phyloP scores from a whole-genome alignment of 257 asterid genomes.

The Solanum lycopersicoides region DNA sequence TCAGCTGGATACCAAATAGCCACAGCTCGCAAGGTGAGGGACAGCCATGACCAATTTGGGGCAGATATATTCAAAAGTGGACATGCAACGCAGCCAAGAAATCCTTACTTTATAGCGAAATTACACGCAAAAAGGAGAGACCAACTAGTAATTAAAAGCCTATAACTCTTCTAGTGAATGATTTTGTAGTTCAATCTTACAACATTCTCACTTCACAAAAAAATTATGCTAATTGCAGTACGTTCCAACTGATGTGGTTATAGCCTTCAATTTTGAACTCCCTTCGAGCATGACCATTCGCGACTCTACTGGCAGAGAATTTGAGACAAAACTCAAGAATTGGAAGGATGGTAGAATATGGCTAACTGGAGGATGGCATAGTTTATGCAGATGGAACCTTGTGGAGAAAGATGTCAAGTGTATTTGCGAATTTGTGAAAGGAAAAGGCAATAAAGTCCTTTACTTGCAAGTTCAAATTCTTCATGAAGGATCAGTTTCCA shows the following conservation, averaged over 20 bases:
- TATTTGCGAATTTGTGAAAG: slow-evolving; percentile 2
- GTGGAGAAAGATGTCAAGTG: neutral
- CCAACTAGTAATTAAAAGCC: neutral
- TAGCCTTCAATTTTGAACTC: neutral
- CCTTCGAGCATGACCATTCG: neutral
- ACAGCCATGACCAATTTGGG: neutral
- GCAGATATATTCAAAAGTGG: neutral
- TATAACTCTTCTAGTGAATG: neutral
- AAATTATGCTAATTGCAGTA: neutral
- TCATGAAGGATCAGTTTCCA: neutral
- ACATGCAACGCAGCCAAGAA: neutral
- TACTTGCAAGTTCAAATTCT: neutral
- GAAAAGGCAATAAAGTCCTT: neutral
- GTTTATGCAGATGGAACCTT: slow-evolving; percentile 1
- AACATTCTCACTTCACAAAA: neutral
- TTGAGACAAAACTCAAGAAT: neutral
- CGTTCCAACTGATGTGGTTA: neutral
- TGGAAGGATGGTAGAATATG: slow-evolving; percentile 11
- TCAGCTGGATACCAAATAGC: neutral
- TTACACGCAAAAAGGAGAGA: neutral
- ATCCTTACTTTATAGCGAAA: neutral
- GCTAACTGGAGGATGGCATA: neutral
- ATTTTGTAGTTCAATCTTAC: neutral
- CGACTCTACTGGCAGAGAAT: neutral
- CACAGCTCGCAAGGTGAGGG: neutral